Evolutionary conservation across 1,284 basidiomycete genomes (phyloP).

Genomic region (Moniliella sp.): DNA sequence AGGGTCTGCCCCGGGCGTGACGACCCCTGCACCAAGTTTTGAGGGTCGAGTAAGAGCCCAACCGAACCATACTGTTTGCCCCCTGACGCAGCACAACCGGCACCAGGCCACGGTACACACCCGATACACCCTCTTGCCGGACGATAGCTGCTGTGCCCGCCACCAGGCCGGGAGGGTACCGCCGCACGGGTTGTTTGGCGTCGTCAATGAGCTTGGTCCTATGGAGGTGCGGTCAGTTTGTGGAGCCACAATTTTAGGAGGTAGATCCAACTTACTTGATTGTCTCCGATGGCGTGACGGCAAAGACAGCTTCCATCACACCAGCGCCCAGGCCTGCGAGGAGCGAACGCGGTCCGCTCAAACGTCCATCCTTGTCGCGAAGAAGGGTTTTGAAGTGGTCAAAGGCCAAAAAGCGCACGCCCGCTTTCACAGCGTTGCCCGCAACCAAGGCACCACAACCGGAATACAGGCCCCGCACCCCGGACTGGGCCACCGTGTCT

Average conservation of each 20-base stretch:
- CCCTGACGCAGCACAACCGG: conserved; percentile 95
- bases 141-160: conserved; percentile 68
- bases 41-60: conserved; percentile 77
- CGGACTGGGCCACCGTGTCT: conserved; percentile 28
- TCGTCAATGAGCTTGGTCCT: conserved; percentile 88
- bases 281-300: conserved; percentile 88
- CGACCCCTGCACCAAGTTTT: conserved; percentile 63
- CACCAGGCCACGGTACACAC: conserved; percentile 76
- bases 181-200: conserved; percentile 57
- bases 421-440: conserved; percentile 28
- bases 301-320: conserved; percentile 76
- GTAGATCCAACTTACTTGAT: conserved; percentile 48
- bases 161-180: conserved; percentile 57
- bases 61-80: conserved; percentile 86
- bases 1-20: conserved; percentile 60
- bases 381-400: conserved; percentile 71
- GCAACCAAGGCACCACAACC: conserved; percentile 25
- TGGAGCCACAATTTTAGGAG: not conserved
- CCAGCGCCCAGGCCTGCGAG: conserved; percentile 75
- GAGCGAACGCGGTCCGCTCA: conserved; percentile 2
- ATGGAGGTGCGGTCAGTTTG: not conserved
- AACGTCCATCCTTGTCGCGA: conserved; percentile 41
- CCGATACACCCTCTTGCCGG: conserved; percentile 52
- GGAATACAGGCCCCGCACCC: conserved; percentile 32
- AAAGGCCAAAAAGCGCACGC: conserved; percentile 50